These are phyloP conservation scores for Fraxinus albicans DNA, from an alignment of 305 asterid species.

Conservation along the genomic window DNA sequence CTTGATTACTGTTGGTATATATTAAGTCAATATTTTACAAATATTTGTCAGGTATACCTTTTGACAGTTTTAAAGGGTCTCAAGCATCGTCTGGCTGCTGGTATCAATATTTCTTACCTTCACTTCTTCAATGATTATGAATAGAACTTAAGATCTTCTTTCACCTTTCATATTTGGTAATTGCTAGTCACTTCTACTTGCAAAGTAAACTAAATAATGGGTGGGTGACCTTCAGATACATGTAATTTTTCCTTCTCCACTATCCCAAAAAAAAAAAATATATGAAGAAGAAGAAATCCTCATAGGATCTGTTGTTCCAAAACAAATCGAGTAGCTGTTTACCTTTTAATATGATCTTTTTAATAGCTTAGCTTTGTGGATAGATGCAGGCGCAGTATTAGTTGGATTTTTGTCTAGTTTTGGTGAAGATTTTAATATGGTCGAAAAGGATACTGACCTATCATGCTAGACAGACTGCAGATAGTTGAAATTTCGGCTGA, in stretches of 20 bases:
- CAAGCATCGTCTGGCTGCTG: slow-evolving; percentile 97
- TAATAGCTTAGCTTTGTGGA: neutral
- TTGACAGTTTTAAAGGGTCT: slow-evolving; percentile 90
- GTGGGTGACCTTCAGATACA: neutral
- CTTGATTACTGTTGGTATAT: neutral
- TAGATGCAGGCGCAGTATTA: neutral
- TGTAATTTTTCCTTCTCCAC: neutral
- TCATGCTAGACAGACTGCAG: neutral
- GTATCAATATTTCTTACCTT: slow-evolving; percentile 39
- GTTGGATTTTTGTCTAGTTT: neutral
- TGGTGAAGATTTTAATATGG: neutral
- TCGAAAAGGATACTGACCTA: neutral
- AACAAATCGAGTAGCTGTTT: neutral
- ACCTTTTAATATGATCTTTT: neutral
- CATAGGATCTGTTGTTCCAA: neutral
- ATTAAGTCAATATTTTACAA: slow-evolving; percentile 13
- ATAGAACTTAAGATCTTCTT: neutral
- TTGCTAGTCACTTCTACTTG: neutral
- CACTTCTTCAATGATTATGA: slow-evolving; percentile 8
- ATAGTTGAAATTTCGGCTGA: neutral
- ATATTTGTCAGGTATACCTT: slow-evolving; percentile 72
- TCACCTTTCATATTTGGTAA: neutral
- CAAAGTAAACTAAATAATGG: neutral
- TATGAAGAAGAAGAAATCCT: neutral
- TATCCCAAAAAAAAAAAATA: neutral